Evolutionary conservation across 2,329 filamentous ascomycete genomes (phyloP), one percentile per base, ranked within the genome.

Genomic region (Paracorniculantispora psalliotae): DNA sequence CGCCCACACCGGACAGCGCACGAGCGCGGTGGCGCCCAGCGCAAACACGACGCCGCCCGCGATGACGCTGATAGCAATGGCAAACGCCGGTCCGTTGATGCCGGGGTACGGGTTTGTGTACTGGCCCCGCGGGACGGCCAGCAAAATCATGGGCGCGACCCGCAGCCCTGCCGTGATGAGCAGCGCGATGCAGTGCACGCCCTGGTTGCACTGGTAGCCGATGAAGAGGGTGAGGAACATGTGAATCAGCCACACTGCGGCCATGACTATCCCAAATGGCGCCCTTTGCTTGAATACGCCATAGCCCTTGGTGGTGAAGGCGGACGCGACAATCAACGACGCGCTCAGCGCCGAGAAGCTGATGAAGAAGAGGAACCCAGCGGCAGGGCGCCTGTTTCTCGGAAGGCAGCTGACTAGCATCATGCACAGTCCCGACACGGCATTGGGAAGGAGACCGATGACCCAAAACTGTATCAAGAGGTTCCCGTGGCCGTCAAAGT

Each of bases 251-350:
- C 44, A 57, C 10, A 21, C 33, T 10, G 23, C 54, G 28, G 54
- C 54, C 54, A 57, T 57, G 54, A 49, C 44, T 21, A 57, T 57
- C 19, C 54, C 54, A 23, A 48, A 57, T 4, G 33, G 41, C 33
- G 17, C 54, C 21, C 17, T 33, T 9, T 2, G 28, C 33, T n/a
- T 28, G 30, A 57, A 39, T 2, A 30, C 4, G 1, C 54, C 54
- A n/a, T 57, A 57, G 6, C 54, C 54, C 19, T 30, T 10, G 13
- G 17, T 33, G 17, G 54, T 57, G 15, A 48, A 57, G 23, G 13
- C 23, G 17, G 54, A 10, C 5, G 54, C 54, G n/a, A 57, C 23
- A 13, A 48, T 41, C n/a, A 57, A 21, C 15, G 54, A 39, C 13
- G 26, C 47, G 39, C 47, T 52, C 41, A 52, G 19, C 4, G 48